phyloP scores from a whole-genome alignment of 1,139 yeast species.

The Protomyces macrosporus region DNA sequence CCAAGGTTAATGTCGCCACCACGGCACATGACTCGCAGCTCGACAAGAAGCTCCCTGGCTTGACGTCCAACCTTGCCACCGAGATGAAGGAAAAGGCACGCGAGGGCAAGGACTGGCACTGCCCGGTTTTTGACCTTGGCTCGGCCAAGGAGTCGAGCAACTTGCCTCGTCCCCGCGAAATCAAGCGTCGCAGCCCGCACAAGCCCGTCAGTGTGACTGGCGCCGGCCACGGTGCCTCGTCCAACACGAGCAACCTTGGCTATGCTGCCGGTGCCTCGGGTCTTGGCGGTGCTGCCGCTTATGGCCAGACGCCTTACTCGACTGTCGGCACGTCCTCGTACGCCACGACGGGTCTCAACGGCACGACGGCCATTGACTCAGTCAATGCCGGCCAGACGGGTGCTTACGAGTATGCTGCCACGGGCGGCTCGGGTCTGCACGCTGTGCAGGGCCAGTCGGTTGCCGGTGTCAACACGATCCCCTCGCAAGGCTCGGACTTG shows the following conservation, averaged over 20 bases:
- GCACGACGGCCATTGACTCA: not conserved
- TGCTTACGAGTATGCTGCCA: slow-evolving; percentile 13
- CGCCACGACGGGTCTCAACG: not conserved
- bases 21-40: slow-evolving; percentile 29
- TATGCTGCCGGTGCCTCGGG: not conserved
- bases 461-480: not conserved
- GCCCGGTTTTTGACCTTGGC: slow-evolving; percentile 31
- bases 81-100: slow-evolving; percentile 30
- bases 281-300: not conserved
- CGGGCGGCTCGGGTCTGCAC: not conserved
- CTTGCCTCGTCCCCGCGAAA: slow-evolving; percentile 20
- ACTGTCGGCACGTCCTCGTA: not conserved
- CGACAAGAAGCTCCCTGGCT: slow-evolving; percentile 30
- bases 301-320: not conserved
- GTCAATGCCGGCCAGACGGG: slow-evolving; percentile 13
- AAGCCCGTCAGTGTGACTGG: slow-evolving; percentile 21
- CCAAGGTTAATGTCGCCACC: slow-evolving; percentile 30
- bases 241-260: not conserved
- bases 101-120: slow-evolving; percentile 32
- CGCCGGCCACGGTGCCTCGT: slow-evolving; percentile 1
- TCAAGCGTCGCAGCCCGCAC: slow-evolving; percentile 14
- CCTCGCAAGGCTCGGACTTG: not conserved
- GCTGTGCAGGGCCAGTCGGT: not conserved
- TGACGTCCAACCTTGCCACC: slow-evolving; percentile 27
- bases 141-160: slow-evolving; percentile 10